Base-by-base conservation (phyloP, 179 eudicot genomes). In the Monotropa hypopitys region DNA sequence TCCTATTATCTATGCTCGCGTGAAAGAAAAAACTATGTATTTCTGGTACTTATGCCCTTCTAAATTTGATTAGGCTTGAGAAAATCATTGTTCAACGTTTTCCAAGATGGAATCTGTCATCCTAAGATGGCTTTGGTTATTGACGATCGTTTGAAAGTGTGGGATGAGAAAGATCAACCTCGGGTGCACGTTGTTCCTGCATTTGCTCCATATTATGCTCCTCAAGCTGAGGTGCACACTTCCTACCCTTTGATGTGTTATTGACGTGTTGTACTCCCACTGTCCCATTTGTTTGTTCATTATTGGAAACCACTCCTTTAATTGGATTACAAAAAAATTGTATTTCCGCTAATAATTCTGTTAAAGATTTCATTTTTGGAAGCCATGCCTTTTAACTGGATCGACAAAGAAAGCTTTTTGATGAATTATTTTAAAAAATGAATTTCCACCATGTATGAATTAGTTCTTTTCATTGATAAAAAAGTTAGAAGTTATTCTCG, bases 161-260 rank as follows among this genome's bases (percentile, higher is more conserved):
- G 99, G 99, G 99, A 91, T 82, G 98, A 93, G 78, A 88, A 87
- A 86, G 99, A 96, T 87, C 99, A 96, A 80, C 90, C 96, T 70
- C 91, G 99, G 54, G 99, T 96, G 76, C 99, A 96, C 70, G 98
- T 96, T 84, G 99, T 96, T 63, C 99, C 99, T 72, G 96, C 98
- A 83, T 96, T 96, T 89, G 97, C 96, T 83, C 99, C 99, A 32
- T 96, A 96, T 84, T 93, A 90, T 89, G 92, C 99, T 76, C 99
- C 99, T 51, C 96, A 89, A 86, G 99, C 99, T 69, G 99, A 96
- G 86, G 99, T 96, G 89, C 77, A 28, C n/a, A 15, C 72, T 35
- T 11, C 33, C 59, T 81, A 12, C 45, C 61, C 73, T 45, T n/a
- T 8, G 20, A 46, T 32, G 54, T 42, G 5, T 61, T 83, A 63